Evolutionary conservation across 371 early-diverging fungal genomes (phyloP).

Genomic region (Batkoa obscura): DNA sequence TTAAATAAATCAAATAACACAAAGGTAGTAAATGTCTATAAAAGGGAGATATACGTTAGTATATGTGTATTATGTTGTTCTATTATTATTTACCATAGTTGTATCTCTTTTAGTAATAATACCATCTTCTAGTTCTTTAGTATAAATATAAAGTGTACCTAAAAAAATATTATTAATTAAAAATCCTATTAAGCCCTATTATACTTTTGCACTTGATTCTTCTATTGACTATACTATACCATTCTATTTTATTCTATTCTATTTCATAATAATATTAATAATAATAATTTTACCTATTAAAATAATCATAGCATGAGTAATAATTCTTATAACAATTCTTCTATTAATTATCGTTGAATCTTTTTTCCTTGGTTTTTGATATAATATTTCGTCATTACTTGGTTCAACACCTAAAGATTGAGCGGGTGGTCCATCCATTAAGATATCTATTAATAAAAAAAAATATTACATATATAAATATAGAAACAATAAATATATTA

Average conservation of each 20-base stretch:
- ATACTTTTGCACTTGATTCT: too few species aligned
- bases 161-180: too few species aligned
- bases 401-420: conserved; percentile 78
- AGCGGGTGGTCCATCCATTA: conserved; percentile 87
- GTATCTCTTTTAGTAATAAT: conserved; percentile 56
- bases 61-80: background rate
- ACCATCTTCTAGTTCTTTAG: conserved; percentile 57
- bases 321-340: conserved; percentile 49
- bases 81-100: conserved; percentile 54
- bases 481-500: too few species aligned
- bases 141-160: conserved; percentile 78
- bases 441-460: conserved; percentile 34
- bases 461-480: background rate
- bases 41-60: background rate
- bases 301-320: conserved; percentile 60
- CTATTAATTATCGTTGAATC: conserved; percentile 55
- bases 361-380: conserved; percentile 56
- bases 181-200: too few species aligned
- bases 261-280: background rate
- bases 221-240: too few species aligned
- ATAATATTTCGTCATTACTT: conserved; percentile 64
- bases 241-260: background rate
- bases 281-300: conserved; percentile 20
- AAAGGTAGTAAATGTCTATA: conserved; percentile 86
- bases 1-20: conserved; percentile 94